Conservation (phyloP, 75 land plant species). For the Selaginella tamariscina region DNA sequence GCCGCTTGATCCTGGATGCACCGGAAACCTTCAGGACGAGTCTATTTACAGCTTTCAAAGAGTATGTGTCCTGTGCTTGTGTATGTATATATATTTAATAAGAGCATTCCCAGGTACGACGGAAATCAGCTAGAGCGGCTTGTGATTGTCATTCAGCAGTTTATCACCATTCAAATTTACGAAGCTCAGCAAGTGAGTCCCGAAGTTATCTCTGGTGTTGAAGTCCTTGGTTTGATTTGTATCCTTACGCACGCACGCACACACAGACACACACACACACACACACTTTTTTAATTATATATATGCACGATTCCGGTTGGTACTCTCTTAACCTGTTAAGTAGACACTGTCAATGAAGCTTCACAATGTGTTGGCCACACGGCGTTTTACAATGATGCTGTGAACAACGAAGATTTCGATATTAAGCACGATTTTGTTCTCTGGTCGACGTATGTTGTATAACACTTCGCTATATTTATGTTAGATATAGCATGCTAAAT, state of each 20-base stretch:
- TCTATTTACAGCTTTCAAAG: conserved; percentile 17
- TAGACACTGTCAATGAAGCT: conserved; percentile 20
- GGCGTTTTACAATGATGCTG: conserved; percentile 25
- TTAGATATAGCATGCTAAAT: too few species aligned
- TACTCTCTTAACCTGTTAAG: conserved; percentile 5
- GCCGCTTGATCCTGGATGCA: conserved; percentile 17
- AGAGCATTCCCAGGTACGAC: conserved; percentile 7
- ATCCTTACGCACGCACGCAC: conserved; percentile 4
- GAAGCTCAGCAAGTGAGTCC: conserved; percentile 14
- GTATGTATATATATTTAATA: too few species aligned
- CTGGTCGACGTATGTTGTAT: too few species aligned
- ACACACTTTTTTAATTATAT: too few species aligned
- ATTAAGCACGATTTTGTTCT: conserved; percentile 11
- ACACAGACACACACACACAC: too few species aligned
- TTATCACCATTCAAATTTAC: conserved; percentile 18
- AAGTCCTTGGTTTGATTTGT: conserved; percentile 16
- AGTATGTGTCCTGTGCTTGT: conserved; percentile 6
- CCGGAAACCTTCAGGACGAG: conserved; percentile 15
- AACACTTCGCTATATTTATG: too few species aligned
- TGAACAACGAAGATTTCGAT: conserved; percentile 23
- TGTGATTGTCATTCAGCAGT: conserved; percentile 13
- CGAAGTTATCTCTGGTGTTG: conserved; percentile 15
- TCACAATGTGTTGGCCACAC: conserved; percentile 15
- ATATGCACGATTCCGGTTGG: too few species aligned
- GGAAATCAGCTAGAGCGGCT: conserved; percentile 15